Conservation (phyloP, 2,329 filamentous ascomycete genomes). For the Emericellopsis atlantica region DNA sequence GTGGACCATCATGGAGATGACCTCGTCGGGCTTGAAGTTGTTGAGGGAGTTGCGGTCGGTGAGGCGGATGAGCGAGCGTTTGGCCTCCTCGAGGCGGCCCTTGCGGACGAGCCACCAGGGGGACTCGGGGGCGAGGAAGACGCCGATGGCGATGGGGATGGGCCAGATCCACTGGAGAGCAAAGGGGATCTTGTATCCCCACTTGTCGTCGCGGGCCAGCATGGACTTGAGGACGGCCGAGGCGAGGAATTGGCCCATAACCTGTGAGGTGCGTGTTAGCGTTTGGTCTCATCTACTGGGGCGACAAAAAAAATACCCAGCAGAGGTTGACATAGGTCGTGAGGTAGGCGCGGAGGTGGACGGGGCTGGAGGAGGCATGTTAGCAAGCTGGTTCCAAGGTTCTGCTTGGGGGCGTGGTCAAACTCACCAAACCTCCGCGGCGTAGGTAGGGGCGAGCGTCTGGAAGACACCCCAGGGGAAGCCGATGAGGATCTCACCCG, state of each 20-base stretch:
- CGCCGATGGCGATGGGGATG: conserved; percentile 27
- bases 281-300: too few species aligned
- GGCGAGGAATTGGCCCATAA: conserved; percentile 39
- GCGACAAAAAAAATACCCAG: conserved; percentile 19
- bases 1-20: conserved; percentile 39
- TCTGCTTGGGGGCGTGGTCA: too few species aligned
- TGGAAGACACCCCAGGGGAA: conserved; percentile 27
- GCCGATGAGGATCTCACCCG: conserved; percentile 32
- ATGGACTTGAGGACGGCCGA: conserved; percentile 32
- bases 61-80: conserved; percentile 25
- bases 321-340: conserved; percentile 45
- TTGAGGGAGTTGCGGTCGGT: conserved; percentile 20
- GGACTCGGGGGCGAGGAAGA: conserved; percentile 35
- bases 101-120: conserved; percentile 39
- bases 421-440: conserved; percentile 29
- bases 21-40: conserved; percentile 29
- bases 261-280: too few species aligned
- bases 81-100: conserved; percentile 24
- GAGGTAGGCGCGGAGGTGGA: conserved; percentile 35
- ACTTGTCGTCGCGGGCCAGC: conserved; percentile 23
- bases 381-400: too few species aligned
- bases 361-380: conserved; percentile 13
- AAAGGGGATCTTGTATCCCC: conserved; percentile 37
- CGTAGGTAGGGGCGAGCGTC: conserved; percentile 37
- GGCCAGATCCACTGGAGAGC: conserved; percentile 41